Base-by-base conservation (phyloP, 345 rosid genomes). In the Salix purpurea region DNA sequence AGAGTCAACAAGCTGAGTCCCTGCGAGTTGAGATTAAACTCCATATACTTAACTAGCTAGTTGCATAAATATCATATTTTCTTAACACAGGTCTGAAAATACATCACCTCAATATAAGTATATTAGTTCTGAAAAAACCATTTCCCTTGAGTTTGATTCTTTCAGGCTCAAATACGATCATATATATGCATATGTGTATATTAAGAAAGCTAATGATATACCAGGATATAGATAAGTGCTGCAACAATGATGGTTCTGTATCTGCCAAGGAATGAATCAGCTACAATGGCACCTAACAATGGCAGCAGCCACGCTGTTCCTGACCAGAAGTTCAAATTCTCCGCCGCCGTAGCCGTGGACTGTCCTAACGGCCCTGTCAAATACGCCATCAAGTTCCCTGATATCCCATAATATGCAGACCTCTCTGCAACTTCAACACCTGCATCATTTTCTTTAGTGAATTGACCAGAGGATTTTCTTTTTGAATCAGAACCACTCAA, bases 211-310 rank as follows among this genome's bases (percentile, higher is more conserved):
- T 12, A 18, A 21, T 8, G 19, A 72, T 32, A 24, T 2, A 73
- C 76, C 76, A 73, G 9, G 54, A 62, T 10, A 13, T 73, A 73
- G 16, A 73, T 62, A 28, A 62, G 58, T 40, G 76, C 62, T 61
- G 76, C 69, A 18, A 10, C 24, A 26, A 73, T 61, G 6, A 73
- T 62, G 44, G 76, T 73, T 9, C 69, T 42, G 73, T 76, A 76
- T 1, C 78, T 52, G 23, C 78, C 78, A 40, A 76, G 78, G 58
- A 76, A 76, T 21, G 78, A 76, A 28, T 76, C 73, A 19, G 78
- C 73, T 9, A 76, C 68, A 68, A 76, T 34, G 4, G 56, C 78
- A 16, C 78, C 78, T 19, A 69, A 21, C 7, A 76, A 67, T 0
- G 73, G 78, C 58, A 76, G 32, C 21, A 76, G 8, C 1, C 44